These are phyloP conservation scores for Rhinocladiella mackenziei DNA, from an alignment of 2,329 filamentous ascomycete genomes.

Conservation along the genomic window DNA sequence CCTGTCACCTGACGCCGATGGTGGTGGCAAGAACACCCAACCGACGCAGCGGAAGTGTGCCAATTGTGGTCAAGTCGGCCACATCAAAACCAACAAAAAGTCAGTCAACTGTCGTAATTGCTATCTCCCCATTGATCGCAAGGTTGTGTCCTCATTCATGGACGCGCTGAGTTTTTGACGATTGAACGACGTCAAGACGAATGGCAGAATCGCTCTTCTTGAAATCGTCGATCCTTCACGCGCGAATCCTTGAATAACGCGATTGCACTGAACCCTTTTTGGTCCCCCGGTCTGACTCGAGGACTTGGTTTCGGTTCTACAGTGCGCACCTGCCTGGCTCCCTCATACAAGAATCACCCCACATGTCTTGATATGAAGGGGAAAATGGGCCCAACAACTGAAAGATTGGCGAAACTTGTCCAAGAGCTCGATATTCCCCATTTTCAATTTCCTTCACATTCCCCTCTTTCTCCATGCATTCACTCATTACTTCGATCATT, in stretches of 20 bases:
- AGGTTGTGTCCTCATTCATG: constrained; percentile 19
- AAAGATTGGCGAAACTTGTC: background rate
- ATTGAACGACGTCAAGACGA: background rate
- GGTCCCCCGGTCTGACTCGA: constrained; percentile 6
- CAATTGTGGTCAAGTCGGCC: constrained; percentile 92
- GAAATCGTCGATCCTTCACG: too few relatives aligned
- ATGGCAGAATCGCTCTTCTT: background rate
- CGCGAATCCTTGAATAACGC: too few relatives aligned
- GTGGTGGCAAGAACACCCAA: constrained; percentile 62
- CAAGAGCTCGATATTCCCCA: background rate
- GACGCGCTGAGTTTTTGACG: constrained; percentile 17
- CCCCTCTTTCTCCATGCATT: background rate
- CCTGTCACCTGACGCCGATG: constrained; percentile 45
- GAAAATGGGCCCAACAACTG: background rate
- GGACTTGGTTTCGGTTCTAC: constrained; percentile 6
- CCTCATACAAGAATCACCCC: constrained; percentile 3
- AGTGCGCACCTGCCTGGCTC: constrained; percentile 2
- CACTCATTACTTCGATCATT: background rate
- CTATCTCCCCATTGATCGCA: constrained; percentile 24
- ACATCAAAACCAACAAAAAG: constrained; percentile 99
- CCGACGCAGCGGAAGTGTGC: constrained; percentile 80
- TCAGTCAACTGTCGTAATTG: constrained; percentile 47
- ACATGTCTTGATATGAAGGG: constrained; percentile 10
- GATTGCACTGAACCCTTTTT: background rate
- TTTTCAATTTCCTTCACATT: background rate